Evolutionary conservation across 139 green algal species (phyloP).

Genomic region (Nannochloris sp.): DNA sequence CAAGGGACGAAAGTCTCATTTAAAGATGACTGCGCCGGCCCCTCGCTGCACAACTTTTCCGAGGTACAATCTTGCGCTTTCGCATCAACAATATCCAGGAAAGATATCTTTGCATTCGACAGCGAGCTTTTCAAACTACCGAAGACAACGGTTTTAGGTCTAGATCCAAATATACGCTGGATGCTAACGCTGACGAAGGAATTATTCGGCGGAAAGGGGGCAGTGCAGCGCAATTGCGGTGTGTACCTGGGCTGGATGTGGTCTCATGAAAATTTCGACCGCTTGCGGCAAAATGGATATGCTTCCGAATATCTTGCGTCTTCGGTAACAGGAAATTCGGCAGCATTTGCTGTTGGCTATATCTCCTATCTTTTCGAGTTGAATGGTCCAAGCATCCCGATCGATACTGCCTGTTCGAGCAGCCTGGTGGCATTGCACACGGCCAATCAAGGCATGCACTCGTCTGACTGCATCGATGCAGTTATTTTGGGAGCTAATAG

Average conservation of each 20-base stretch:
- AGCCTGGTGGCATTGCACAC: conserved; percentile 40
- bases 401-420: conserved; percentile 53
- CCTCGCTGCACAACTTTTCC: too few relatives aligned
- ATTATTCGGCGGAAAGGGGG: conserved; percentile 14
- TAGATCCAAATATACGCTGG: conserved; percentile 68
- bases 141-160: conserved; percentile 33
- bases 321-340: conserved; percentile 32
- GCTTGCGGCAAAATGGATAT: conserved; percentile 8
- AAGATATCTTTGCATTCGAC: conserved; percentile 43
- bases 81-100: too few relatives aligned
- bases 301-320: conserved; percentile 8
- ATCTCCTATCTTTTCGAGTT: conserved; percentile 42
- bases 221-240: background rate
- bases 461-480: background rate
- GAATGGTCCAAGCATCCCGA: conserved; percentile 32
- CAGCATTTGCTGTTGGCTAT: conserved; percentile 37
- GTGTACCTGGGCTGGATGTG: conserved; percentile 46
- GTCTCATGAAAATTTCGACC: conserved; percentile 25
- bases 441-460: conserved; percentile 19
- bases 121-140: conserved; percentile 45
- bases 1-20: too few relatives aligned
- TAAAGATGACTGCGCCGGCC: too few relatives aligned
- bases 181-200: conserved; percentile 50
- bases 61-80: too few relatives aligned
- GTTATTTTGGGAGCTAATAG: conserved; percentile 29